Evolutionary conservation across 2,329 filamentous ascomycete genomes (phyloP).

Genomic region (Apiospora aurea): DNA sequence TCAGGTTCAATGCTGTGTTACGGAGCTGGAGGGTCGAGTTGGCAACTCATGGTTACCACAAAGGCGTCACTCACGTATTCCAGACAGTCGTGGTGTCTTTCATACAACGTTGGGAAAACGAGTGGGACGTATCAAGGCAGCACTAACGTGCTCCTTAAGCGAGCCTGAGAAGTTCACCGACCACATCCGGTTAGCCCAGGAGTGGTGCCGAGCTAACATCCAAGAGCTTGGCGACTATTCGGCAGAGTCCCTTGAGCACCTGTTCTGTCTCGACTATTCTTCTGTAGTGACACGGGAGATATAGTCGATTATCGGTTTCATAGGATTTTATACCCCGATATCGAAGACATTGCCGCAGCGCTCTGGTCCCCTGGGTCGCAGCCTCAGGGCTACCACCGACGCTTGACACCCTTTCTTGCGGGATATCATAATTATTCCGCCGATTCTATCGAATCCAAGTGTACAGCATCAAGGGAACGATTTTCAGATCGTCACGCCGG

Average conservation of each 20-base stretch:
- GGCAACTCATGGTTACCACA: background rate
- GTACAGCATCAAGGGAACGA: background rate
- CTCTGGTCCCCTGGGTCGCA: no score
- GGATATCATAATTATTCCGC: no score
- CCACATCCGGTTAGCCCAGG: background rate
- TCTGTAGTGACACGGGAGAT: no score
- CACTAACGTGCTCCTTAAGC: background rate
- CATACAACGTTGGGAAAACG: background rate
- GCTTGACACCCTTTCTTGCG: no score
- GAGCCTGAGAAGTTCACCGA: background rate
- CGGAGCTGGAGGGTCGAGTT: background rate
- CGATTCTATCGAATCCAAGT: no score
- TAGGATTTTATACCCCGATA: no score
- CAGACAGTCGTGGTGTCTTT: background rate
- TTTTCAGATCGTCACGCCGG: constrained; percentile 25
- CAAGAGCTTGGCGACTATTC: no score
- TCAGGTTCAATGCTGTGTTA: background rate
- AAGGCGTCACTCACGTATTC: background rate
- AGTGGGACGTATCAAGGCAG: background rate
- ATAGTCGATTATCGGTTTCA: no score
- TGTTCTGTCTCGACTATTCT: no score
- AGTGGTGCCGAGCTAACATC: background rate
- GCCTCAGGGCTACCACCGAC: no score
- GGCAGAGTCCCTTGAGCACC: no score
- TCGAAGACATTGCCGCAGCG: no score